Percentiles rank a stretch among this genome's conserved stretches.
Conservation (phyloP, 495 filamentous ascomycete genomes). For the Trichoderma parareesei region DNA sequence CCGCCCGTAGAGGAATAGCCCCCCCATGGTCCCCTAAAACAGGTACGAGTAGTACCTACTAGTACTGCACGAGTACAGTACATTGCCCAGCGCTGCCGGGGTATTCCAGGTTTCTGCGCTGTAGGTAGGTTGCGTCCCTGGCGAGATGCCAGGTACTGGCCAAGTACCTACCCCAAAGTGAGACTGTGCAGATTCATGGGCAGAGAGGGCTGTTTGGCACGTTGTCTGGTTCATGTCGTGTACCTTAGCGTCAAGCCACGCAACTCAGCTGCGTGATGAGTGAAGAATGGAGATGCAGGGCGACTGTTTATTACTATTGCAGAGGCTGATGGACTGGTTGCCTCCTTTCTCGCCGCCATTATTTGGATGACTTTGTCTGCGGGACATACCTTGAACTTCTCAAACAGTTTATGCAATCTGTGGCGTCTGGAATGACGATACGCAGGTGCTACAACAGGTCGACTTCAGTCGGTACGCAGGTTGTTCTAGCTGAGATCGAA, state of each 20-base stretch:
- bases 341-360: too few relatives aligned
- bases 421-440: too few relatives aligned
- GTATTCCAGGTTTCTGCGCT: background rate
- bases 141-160: background rate
- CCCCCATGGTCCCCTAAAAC: slow-evolving; percentile 10
- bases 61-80: background rate
- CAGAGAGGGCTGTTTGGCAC: background rate
- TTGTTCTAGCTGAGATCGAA: background rate
- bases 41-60: too few relatives aligned
- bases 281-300: background rate
- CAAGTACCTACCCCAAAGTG: background rate
- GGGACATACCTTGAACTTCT: too few relatives aligned
- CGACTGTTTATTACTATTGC: background rate
- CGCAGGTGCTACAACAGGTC: too few relatives aligned
- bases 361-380: too few relatives aligned
- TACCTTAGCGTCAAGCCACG: background rate
- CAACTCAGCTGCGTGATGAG: background rate
- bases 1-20: background rate
- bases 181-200: background rate
- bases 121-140: background rate
- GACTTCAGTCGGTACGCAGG: background rate
- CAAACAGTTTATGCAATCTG: too few relatives aligned
- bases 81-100: background rate
- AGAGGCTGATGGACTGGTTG: too few relatives aligned
- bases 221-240: too few relatives aligned